Evolutionary conservation across 1,139 yeast species (phyloP), one percentile per base, ranked within the genome.

Genomic region (Blastobotrys indianensis): DNA sequence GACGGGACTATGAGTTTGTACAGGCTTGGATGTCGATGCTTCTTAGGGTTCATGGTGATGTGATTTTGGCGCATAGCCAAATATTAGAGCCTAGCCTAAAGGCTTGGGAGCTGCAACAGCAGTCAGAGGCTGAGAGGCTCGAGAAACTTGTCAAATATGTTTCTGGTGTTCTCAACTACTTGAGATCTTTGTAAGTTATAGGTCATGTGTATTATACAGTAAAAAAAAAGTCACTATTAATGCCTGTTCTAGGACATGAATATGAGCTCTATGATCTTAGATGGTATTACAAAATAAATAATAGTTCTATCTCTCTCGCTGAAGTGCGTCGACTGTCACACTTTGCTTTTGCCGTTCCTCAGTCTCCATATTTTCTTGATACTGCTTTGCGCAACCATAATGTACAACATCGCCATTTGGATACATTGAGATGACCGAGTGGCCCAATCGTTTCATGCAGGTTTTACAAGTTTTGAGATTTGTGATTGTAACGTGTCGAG

Each of bases 11-110:
- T 57, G 96, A 87, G 55, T 65, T 84, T 32, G 72, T 77, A 44
- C 83, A 88, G 61, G 95, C 95, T 0, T 77, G 88, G 65, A 80
- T 86, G 74, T 72, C 81, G 15, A 74, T 87, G 72, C 73, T 88
- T 50, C 72, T 87, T 52, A 79, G 79, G 60, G 76, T 75, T 44
- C 98, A 94, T 62, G 92, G 92, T 17, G 98, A 92, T 64, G 80
- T 86, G 5, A 67, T 90, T 28, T 78, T 80, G 54, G 72, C 48
- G 41, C 37, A 44, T 42, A 45, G 37, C 12, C 45, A 48, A 2
- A 37, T 52, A 3, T 42, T 44, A 2, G 54, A 46, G 9, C 12
- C 42, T 1, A 75, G 78, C 0, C 64, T 87, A 41, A 67, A 67
- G 11, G 55, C 58, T 9, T 82, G 86, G 85, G 68, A 71, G 44